phyloP scores from a whole-genome alignment of 2,329 filamentous ascomycete species.

The Colletotrichum caudatum region DNA sequence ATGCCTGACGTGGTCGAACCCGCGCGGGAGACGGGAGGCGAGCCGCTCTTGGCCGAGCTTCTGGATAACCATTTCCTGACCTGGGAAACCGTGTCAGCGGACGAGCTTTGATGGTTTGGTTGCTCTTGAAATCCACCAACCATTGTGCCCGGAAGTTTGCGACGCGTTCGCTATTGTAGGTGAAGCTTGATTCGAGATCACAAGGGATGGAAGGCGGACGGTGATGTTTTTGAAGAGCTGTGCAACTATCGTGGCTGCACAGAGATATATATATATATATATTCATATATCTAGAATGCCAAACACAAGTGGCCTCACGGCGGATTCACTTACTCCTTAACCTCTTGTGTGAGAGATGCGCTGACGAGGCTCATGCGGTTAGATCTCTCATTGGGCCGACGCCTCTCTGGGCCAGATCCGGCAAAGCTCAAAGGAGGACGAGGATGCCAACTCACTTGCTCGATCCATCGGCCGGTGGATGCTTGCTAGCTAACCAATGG shows the following conservation, averaged over 20 bases:
- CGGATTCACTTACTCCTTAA: not conserved
- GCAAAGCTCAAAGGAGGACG: not conserved
- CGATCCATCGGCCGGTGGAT: not conserved
- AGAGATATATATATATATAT: conserved; percentile 8
- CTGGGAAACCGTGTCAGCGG: not conserved
- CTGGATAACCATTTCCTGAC: conserved; percentile 31
- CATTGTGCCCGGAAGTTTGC: not conserved
- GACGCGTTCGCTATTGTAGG: not conserved
- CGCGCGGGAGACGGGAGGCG: not conserved
- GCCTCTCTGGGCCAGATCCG: not conserved
- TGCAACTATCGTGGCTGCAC: not conserved
- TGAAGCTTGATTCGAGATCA: not conserved
- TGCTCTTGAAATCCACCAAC: not conserved
- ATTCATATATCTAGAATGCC: not conserved
- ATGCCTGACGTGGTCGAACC: not conserved
- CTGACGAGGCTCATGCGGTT: not conserved
- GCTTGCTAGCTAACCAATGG: conserved; percentile 2
- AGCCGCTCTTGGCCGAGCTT: conserved; percentile 1
- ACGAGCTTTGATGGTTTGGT: not conserved
- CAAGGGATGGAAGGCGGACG: not conserved
- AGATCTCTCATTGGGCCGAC: not conserved
- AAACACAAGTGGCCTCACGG: not conserved
- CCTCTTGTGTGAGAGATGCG: not conserved
- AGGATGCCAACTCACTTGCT: not conserved
- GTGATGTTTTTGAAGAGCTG: not conserved